Evolutionary conservation across 2,329 filamentous ascomycete genomes (phyloP), one percentile per base, ranked within the genome.

Genomic region (Bipolaris sorokiniana): DNA sequence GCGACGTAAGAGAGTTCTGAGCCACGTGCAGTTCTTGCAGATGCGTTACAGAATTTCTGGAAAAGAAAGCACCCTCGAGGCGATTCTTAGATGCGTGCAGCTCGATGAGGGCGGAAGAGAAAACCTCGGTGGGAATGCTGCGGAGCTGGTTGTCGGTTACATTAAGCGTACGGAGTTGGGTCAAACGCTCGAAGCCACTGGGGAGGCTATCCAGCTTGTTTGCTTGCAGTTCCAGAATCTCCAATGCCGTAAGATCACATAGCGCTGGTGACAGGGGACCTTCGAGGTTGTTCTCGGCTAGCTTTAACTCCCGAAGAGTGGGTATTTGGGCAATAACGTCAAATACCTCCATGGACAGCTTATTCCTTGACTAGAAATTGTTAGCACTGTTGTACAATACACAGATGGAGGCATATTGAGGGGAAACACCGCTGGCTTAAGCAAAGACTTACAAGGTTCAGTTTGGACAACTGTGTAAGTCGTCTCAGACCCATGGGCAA

Each of bases 1-100:
- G 66, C 0, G 77, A 77, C 60, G 71, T 85, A 13, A 98, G 77
- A 28, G 88, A 85, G 69, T 98, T 98, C 45, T 85, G 85, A 0
- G 91, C 89, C 7, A 95, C 82, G 64, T 97, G 90, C 16, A 99
- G 78, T 5, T 82, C 84, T 68, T 96, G 91, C 26, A 99, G 79
- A 10, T 84, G 82, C 0, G 85, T 78, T 20, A 93, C 78, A 1
- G 80, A 76, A 7, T 82, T 78, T 1, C 91, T 82, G 0, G 81
- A 80, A 34, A 97, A 89, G 37, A 98, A 79, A 0, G 85, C 16
- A 1, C 90, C 91, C 11, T 82, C 82, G 2, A 98, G 81, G 56
- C 87, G 88, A 75, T 98, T 98, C 74, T 90, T 93, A 34, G 88
- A 86, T 7, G 87, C 88, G 47, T 86, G 81, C 2, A 98, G 78